A percentile compares a stretch with the other conserved stretches of the same genome.
Evolutionary conservation across 1,139 yeast genomes (phyloP).

Genomic region (Blastobotrys capitulatus): DNA sequence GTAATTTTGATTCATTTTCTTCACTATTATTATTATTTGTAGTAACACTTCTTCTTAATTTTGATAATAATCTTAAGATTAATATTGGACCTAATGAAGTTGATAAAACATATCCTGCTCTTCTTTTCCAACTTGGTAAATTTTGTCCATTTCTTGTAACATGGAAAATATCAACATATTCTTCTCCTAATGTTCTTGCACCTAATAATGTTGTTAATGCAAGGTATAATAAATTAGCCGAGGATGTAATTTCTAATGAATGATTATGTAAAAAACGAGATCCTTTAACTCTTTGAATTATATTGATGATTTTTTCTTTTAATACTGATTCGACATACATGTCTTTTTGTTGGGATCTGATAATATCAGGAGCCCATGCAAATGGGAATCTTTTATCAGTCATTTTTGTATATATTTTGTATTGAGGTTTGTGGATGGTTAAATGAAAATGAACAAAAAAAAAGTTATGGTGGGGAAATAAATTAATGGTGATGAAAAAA

Average conservation of each 20-base stretch:
- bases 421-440: too few relatives aligned
- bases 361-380: constrained; percentile 27
- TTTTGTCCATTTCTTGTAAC: constrained; percentile 35
- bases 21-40: constrained; percentile 2
- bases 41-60: background rate
- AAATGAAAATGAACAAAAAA: too few relatives aligned
- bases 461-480: too few relatives aligned
- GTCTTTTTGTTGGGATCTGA: constrained; percentile 88
- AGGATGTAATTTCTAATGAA: constrained; percentile 56
- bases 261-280: constrained; percentile 62
- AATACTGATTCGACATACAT: constrained; percentile 59
- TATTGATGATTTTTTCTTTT: constrained; percentile 50
- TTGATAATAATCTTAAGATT: constrained; percentile 12
- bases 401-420: too few relatives aligned
- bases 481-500: too few relatives aligned
- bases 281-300: constrained; percentile 53
- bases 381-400: constrained; percentile 20
- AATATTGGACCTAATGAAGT: constrained; percentile 24
- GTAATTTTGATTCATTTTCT: background rate
- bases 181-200: constrained; percentile 86
- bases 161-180: constrained; percentile 80
- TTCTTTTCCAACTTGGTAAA: constrained; percentile 25
- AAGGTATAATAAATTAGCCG: constrained; percentile 57
- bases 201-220: constrained; percentile 69
- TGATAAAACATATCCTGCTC: constrained; percentile 31